Conservation (phyloP, 2,329 filamentous ascomycete species). For the Sclerotinia nivalis region DNA sequence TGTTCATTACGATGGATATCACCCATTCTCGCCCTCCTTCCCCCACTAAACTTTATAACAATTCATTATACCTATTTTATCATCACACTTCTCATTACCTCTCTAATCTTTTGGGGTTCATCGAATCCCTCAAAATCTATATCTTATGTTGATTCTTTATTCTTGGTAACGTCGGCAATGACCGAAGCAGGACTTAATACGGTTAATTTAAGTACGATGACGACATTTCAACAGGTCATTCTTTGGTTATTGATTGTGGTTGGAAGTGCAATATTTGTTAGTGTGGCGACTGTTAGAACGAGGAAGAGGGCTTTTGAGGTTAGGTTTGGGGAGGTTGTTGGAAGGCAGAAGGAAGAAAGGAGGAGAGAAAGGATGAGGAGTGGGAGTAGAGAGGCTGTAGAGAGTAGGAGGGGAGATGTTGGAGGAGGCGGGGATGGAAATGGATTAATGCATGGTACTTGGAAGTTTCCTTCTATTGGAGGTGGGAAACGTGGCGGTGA, state of each 20-base stretch:
- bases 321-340: conserved; percentile 49
- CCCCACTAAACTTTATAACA: conserved; percentile 59
- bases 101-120: conserved; percentile 61
- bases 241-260: conserved; percentile 66
- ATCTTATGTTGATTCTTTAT: conserved; percentile 64
- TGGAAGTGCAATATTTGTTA: conserved; percentile 68
- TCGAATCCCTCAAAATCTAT: conserved; percentile 54
- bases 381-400: neutral
- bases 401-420: neutral
- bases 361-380: neutral
- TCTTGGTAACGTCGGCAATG: conserved; percentile 66
- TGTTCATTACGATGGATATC: neutral
- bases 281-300: conserved; percentile 61
- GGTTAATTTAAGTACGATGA: conserved; percentile 62
- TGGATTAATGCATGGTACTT: neutral
- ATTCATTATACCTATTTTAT: conserved; percentile 70
- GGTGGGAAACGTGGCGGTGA: neutral
- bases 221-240: conserved; percentile 66
- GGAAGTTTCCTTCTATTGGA: neutral
- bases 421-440: neutral
- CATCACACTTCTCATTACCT: conserved; percentile 53
- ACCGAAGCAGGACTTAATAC: conserved; percentile 69
- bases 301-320: conserved; percentile 63
- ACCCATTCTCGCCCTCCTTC: conserved; percentile 23
- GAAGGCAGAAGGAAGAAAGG: neutral